Evolutionary conservation across 2,329 filamentous ascomycete species (phyloP), one percentile per base, ranked within the genome.

Genomic region (Botryotinia calthae): DNA sequence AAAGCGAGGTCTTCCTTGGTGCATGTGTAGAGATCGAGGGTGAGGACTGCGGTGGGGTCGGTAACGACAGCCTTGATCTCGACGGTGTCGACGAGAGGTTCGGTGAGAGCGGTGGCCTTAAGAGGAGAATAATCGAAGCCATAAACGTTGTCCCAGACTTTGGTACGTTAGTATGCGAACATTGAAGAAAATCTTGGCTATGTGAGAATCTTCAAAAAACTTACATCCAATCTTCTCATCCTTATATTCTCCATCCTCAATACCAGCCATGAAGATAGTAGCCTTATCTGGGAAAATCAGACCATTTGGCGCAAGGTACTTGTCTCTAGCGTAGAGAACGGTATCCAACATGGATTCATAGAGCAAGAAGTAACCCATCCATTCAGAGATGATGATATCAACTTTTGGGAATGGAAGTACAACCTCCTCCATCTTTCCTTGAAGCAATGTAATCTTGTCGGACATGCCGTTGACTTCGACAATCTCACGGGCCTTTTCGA

Each of bases 401-500:
- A 99, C 96, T 85, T 98, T 93, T 80, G 94, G 92, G 84, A 92
- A 97, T 31, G 96, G 96, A 75, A 99, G 87, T 81, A 92, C 87
- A 63, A 99, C 94, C 85, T 99, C 96, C 86, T 99, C 96, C 96
- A 99, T 99, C 89, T 99, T 99, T 82, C 96, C 96, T 86, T 98
- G 96, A 76, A 99, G 89, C 74, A 99, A 89, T 70, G 96, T 98
- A 83, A 99, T 98, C 89, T 97, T 97, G 85, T 95, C 92, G 70
- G 91, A 88, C 88, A 99, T 90, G 79, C 95, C 95, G 83, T 99
- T 99, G 78, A 88, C 88, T 82, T 90, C 90, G 81, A 98, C 96
- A 77, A 99, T 99, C 86, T 98, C 93, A 80, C 90, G 91, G 62
- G 96, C 96, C 88, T 99, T 99, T 85, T 97, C 94, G 85, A 99